These are phyloP conservation scores for Irineochytrium annulatum DNA, from an alignment of 192 early-diverging fungal genomes.

Conservation along the genomic window DNA sequence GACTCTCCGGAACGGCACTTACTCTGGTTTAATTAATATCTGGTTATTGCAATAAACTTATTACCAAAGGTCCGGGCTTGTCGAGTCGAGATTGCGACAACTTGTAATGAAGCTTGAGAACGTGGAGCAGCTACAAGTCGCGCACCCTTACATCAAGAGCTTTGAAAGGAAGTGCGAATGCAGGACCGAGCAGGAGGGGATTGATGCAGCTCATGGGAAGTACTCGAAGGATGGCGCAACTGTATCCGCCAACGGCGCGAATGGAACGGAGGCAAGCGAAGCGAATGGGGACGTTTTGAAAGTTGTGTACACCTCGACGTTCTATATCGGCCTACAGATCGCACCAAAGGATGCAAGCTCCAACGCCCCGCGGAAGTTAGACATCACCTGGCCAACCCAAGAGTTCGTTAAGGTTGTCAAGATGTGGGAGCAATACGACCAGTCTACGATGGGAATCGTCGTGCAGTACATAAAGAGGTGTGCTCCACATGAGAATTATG, in stretches of 20 bases:
- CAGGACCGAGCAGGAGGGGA: constrained; percentile 60
- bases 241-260: constrained; percentile 22
- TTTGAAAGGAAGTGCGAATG: constrained; percentile 68
- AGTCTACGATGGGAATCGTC: constrained; percentile 60
- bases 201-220: constrained; percentile 64
- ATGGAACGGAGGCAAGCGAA: constrained; percentile 18
- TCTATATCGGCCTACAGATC: constrained; percentile 84
- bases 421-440: constrained; percentile 73
- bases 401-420: constrained; percentile 85
- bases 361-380: constrained; percentile 52
- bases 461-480: constrained; percentile 51
- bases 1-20: constrained; percentile 69
- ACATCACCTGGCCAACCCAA: constrained; percentile 73
- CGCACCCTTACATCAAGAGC: constrained; percentile 89
- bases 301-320: constrained; percentile 69
- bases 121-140: constrained; percentile 64
- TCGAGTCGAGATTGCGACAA: constrained; percentile 88
- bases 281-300: constrained; percentile 16
- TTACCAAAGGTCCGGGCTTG: constrained; percentile 69
- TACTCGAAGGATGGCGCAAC: constrained; percentile 34
- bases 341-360: constrained; percentile 49
- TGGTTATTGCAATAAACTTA: not conserved
- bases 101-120: constrained; percentile 80
- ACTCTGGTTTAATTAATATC: constrained; percentile 49
- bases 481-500: not conserved